These are phyloP conservation scores for Kuraishia hungarica DNA, from an alignment of 805 yeast genomes.

Conservation along the genomic window DNA sequence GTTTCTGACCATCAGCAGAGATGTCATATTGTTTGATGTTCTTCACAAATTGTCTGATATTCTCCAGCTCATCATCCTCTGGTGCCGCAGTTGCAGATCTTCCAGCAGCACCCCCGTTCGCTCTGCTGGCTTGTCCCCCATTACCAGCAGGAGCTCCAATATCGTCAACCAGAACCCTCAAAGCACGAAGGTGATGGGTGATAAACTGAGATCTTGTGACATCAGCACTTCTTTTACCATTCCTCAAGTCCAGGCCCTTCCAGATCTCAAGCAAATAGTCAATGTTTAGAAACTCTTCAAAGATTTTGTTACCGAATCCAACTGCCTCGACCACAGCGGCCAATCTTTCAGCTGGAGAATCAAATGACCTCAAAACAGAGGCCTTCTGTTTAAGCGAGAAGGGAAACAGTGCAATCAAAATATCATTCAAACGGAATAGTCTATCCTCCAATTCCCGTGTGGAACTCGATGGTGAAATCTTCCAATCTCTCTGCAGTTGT, in stretches of 20 bases:
- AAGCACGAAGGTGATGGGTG: slow-evolving; percentile 17
- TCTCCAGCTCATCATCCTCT: slow-evolving; percentile 32
- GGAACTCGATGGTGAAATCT: neutral
- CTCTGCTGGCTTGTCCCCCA: slow-evolving; percentile 1
- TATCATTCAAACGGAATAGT: slow-evolving; percentile 13
- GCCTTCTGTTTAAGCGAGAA: slow-evolving; percentile 16
- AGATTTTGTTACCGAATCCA: slow-evolving; percentile 15
- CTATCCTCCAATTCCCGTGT: neutral
- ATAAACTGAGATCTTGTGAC: slow-evolving; percentile 17
- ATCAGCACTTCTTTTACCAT: slow-evolving; percentile 14
- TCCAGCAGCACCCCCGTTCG: slow-evolving; percentile 3
- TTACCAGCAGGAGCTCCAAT: slow-evolving; percentile 6
- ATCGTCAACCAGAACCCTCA: slow-evolving; percentile 17
- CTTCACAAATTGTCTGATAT: slow-evolving; percentile 20
- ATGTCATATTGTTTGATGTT: slow-evolving; percentile 23
- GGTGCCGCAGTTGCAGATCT: slow-evolving; percentile 18
- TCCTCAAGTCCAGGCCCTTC: slow-evolving; percentile 16
- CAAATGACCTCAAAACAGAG: slow-evolving; percentile 8
- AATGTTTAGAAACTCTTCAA: slow-evolving; percentile 16
- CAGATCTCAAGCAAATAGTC: slow-evolving; percentile 19
- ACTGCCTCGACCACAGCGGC: slow-evolving; percentile 7
- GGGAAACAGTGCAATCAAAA: slow-evolving; percentile 21
- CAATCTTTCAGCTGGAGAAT: slow-evolving; percentile 7
- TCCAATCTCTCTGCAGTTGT: neutral
- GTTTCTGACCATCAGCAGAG: slow-evolving; percentile 31